A percentile compares a stretch with the other conserved stretches of the same genome.
Evolutionary conservation across 805 yeast species (phyloP).

Genomic region (Vanderwaltozyma yarrowii): DNA sequence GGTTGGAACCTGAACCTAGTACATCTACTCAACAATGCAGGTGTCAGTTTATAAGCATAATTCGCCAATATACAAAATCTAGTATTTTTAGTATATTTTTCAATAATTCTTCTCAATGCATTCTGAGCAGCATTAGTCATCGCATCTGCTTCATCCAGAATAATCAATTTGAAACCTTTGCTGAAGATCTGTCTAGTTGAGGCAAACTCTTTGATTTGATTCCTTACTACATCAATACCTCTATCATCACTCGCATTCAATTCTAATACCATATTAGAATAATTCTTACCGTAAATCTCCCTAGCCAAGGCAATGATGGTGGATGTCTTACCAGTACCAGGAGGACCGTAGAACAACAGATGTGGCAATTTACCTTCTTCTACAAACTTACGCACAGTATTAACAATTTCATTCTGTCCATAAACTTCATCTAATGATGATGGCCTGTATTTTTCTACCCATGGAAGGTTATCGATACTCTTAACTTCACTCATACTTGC

Average conservation of each 20-base stretch:
- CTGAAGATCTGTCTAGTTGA: slow-evolving; percentile 88
- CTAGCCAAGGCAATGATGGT: slow-evolving; percentile 79
- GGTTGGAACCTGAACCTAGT: slow-evolving; percentile 93
- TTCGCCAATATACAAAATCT: slow-evolving; percentile 92
- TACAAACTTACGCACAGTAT: slow-evolving; percentile 77
- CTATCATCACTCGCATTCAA: slow-evolving; percentile 95
- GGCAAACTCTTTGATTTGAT: slow-evolving; percentile 94
- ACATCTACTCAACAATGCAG: slow-evolving; percentile 90
- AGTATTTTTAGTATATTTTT: slow-evolving; percentile 89
- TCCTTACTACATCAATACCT: slow-evolving; percentile 96
- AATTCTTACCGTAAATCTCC: slow-evolving; percentile 75
- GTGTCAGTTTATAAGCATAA: slow-evolving; percentile 90
- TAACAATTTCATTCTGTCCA: slow-evolving; percentile 82
- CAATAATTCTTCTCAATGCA: slow-evolving; percentile 70
- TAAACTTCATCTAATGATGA: slow-evolving; percentile 71
- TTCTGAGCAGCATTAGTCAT: slow-evolving; percentile 84
- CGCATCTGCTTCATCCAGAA: slow-evolving; percentile 95
- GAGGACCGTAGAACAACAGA: slow-evolving; percentile 87
- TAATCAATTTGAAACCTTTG: slow-evolving; percentile 76
- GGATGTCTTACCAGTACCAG: slow-evolving; percentile 90
- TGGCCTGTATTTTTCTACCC: slow-evolving; percentile 98
- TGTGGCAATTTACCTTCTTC: slow-evolving; percentile 82
- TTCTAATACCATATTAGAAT: slow-evolving; percentile 84
- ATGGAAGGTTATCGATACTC: slow-evolving; percentile 45
- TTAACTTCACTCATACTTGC: slow-evolving; percentile 1